Base-by-base conservation (phyloP, 306 rosid genomes). In the Neltuma alba region DNA sequence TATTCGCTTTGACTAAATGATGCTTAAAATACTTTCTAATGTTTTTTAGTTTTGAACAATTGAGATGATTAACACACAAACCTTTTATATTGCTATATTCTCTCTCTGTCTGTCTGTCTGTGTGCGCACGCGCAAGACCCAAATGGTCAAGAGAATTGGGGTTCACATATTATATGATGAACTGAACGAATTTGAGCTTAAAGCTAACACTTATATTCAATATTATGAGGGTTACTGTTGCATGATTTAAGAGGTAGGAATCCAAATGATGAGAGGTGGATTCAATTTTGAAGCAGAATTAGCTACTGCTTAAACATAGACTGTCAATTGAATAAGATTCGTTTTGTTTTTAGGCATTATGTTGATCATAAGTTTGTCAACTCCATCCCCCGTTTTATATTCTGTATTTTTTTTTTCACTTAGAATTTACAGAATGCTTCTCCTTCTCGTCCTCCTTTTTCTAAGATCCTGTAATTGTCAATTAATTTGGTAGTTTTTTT, bases 71-170 rank as follows among this genome's bases (percentile, higher is more conserved):
- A 65, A 72, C 41, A 34, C 28, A 44, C 47, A 33, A 71, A 61
- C 23, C 20, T 70, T 76, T 58, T 48, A 48, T 48, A 64, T 78
- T 74, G 21, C 61, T n/a, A 20, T 76, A 74, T 28, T 79, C 75
- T 25, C 48, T 47, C 12, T 73, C 36, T 28, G 45, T 31, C 40
- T 16, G 1, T 16, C n/a, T 47, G 7, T 47, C 8, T 0, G 0
- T 13, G 18, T 66, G 5, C 18, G 5, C 18, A 1, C 6, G 2
- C 0, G 7, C 8, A 16, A 2, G 7, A 64, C 7, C 2, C 37
- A 16, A 47, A 41, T 50, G 27, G 58, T 71, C 23, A n/a, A 42
- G 55, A 40, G 36, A 38, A 20, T 61, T 50, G 64, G 70, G 38
- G 20, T 60, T 75, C 76, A 16, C 60, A 3, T 12, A 37, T 34